Evolutionary conservation across 1,284 basidiomycete genomes (phyloP), one percentile per base, ranked within the genome.

Genomic region (Vanrija pseudolonga): DNA sequence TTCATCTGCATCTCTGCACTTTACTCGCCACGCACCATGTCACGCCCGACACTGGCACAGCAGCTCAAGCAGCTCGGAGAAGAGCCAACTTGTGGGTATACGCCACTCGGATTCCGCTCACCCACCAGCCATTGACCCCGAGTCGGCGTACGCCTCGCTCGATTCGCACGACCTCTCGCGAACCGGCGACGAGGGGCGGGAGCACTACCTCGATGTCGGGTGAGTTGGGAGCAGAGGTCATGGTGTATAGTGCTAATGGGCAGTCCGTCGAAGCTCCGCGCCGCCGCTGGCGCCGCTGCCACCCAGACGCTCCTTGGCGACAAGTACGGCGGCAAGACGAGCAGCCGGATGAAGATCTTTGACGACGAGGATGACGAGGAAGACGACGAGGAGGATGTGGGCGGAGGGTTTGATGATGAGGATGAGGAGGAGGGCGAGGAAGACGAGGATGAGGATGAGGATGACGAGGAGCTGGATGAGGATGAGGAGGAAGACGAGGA

Each of bases 131-230:
- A 32, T 85, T 66, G 90, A 93, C 72, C 87, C 86, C 9, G 90
- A 93, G 69, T 84, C 86, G 62, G 74, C 82, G 23, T 78, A 77
- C 55, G 63, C 68, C 15, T 65, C 68, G 7, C 62, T 80, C 76
- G 66, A 69, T 47, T 64, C 61, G 6, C 55, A 61, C n/a, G 55
- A 62, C 22, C 45, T 60, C 28, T 57, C 57, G 28, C 61, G 64
- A 19, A 66, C 66, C 6, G 69, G 53, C 3, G 62, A 62, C 19
- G 60, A 59, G 22, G 82, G 81, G 0, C 80, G 85, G 63, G 85
- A 85, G 61, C 90, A 93, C 73, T 94, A 93, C 71, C 66, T 90
- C 41, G 84, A 88, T 66, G 88, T 92, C 44, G 88, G 87, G 89
- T 90, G 70, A 64, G 83, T 77, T 15, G 24, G n/a, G 44, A 19